Evolutionary conservation across 805 yeast genomes (phyloP).

Genomic region (Yarrowia sp.): DNA sequence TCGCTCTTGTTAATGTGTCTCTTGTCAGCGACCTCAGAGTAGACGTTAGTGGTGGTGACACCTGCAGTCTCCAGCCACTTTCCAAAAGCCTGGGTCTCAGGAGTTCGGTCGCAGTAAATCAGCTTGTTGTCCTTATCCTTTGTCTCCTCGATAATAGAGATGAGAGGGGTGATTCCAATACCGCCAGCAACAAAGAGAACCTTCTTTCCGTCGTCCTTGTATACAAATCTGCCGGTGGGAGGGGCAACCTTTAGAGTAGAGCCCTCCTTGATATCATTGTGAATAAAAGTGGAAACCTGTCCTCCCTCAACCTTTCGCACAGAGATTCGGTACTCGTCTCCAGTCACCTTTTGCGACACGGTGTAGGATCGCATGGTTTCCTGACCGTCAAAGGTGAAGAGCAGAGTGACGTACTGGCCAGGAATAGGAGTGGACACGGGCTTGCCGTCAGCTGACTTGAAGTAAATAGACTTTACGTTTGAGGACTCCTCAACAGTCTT

Average conservation of each 20-base stretch:
- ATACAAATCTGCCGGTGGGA: slow-evolving; percentile 56
- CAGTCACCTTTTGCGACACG: slow-evolving; percentile 42
- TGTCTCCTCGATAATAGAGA: slow-evolving; percentile 51
- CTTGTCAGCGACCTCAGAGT: slow-evolving; percentile 11
- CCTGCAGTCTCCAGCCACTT: slow-evolving; percentile 10
- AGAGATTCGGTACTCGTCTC: slow-evolving; percentile 53
- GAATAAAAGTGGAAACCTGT: slow-evolving; percentile 50
- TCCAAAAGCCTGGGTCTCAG: slow-evolving; percentile 22
- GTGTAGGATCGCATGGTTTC: slow-evolving; percentile 60
- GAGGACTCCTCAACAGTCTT: slow-evolving; percentile 46
- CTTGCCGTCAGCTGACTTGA: slow-evolving; percentile 47
- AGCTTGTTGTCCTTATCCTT: slow-evolving; percentile 38
- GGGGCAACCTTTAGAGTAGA: slow-evolving; percentile 52
- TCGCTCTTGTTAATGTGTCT: slow-evolving; percentile 23
- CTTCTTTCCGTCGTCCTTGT: slow-evolving; percentile 36
- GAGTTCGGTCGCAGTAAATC: slow-evolving; percentile 28
- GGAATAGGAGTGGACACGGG: slow-evolving; percentile 37
- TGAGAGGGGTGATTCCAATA: slow-evolving; percentile 64
- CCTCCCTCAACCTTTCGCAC: slow-evolving; percentile 53
- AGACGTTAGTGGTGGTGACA: slow-evolving; percentile 23
- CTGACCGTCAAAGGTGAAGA: slow-evolving; percentile 42
- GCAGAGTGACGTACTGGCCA: slow-evolving; percentile 50
- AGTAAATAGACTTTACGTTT: slow-evolving; percentile 52
- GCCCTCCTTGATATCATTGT: slow-evolving; percentile 49
- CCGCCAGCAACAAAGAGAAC: slow-evolving; percentile 57